Base-by-base conservation (phyloP, 371 early-diverging fungal species). In the Massospora cicadina region DNA sequence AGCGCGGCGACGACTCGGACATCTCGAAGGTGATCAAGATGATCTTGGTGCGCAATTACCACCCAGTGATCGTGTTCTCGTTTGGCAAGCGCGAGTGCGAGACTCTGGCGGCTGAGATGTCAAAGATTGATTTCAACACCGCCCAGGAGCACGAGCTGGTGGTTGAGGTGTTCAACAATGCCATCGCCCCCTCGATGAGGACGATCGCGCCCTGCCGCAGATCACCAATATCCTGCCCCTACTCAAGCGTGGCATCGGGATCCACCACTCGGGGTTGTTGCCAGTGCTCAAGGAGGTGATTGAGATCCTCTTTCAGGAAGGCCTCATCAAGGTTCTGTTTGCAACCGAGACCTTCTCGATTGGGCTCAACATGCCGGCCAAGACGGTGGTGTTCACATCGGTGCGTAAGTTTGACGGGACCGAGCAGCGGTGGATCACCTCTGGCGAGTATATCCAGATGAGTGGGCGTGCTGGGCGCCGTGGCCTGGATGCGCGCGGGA, bases 271-370 rank as follows among this genome's bases (percentile, higher is more conserved):
- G 69, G 99, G 99, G 54, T 76, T 99, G 32, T 77, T 99, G 61
- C 99, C 99, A 0, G 95, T 99, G 55, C 79, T 99, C 66, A 99
- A 99, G 75, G 99, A 99, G 78, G 92, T 98, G 10, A 97, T 99
- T 33, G 99, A 99, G 78, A 93, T 99, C 65, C 80, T 99, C 29
- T 99, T 99, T 82, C 98, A 98, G 73, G 98, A 99, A 78, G 93
- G 93, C 43, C 75, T 99, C 58, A 70, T 99, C 33, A 99, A 99
- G 78, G 94, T 98, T 17, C 77, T 99, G 33, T 99, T 99, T 85
- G 99, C 99, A 33, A 99, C 99, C 0, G 99, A 99, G 73, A 99
- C 99, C 0, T 99, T 99, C 78, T 97, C 99, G 2, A 99, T 99
- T 72, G 99, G 99, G 56, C 74, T 99, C 59, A 99, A 99, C 79